These are phyloP conservation scores for Coriaria nepalensis DNA, from an alignment of 306 rosid species.

Conservation along the genomic window DNA sequence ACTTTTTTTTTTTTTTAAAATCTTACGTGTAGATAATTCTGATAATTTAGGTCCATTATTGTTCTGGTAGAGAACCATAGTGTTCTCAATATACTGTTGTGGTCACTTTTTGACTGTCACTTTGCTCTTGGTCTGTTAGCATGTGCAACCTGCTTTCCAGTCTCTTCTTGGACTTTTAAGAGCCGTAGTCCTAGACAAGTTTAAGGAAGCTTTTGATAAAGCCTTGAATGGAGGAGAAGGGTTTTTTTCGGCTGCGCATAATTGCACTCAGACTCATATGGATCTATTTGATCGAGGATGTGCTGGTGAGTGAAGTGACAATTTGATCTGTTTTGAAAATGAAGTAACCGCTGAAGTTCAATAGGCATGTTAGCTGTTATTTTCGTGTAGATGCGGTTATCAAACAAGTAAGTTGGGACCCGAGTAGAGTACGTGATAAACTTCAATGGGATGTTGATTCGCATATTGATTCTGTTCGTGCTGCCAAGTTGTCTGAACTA, in stretches of 20 bases:
- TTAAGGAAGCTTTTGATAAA: conserved; percentile 46
- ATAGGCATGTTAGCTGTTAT: too few species aligned
- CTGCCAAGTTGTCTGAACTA: conserved; percentile 40
- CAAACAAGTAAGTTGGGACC: conserved; percentile 55
- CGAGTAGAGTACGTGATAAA: conserved; percentile 49
- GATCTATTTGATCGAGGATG: conserved; percentile 52
- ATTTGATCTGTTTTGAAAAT: too few species aligned
- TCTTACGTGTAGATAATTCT: too few species aligned
- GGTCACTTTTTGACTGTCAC: too few species aligned
- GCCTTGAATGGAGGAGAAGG: conserved; percentile 67
- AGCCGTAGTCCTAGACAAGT: conserved; percentile 37
- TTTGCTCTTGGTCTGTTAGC: too few species aligned
- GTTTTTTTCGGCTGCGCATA: conserved; percentile 46
- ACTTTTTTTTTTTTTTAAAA: conserved; percentile 1
- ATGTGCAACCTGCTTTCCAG: conserved; percentile 2
- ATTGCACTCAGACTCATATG: conserved; percentile 27
- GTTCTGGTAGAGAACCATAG: too few species aligned
- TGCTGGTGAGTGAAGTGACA: too few species aligned
- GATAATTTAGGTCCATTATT: too few species aligned
- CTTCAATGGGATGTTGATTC: conserved; percentile 57
- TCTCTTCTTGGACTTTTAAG: conserved; percentile 50
- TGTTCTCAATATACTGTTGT: too few species aligned
- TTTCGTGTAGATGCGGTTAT: conserved; percentile 61
- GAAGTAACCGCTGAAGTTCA: background rate
- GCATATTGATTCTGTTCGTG: conserved; percentile 42